Evolutionary conservation across 2,329 filamentous ascomycete species (phyloP).

Genomic region (Exophiala sp.): DNA sequence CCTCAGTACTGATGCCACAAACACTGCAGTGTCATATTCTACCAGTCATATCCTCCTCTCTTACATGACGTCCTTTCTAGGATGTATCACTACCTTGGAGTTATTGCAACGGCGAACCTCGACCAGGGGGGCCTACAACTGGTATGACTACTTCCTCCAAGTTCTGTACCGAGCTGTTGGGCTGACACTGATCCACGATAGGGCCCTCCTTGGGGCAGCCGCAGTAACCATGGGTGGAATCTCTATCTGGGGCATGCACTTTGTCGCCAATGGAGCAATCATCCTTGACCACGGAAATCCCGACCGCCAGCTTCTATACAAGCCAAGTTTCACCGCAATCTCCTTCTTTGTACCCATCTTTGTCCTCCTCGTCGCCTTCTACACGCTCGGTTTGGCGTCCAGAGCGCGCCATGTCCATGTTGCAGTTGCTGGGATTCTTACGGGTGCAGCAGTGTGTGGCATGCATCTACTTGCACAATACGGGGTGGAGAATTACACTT

Average conservation of each 20-base stretch:
- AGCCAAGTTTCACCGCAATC: conserved; percentile 61
- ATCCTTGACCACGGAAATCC: conserved; percentile 58
- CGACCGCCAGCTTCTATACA: conserved; percentile 68
- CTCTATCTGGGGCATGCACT: conserved; percentile 74
- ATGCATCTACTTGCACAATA: conserved; percentile 89
- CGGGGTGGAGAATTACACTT: conserved; percentile 69
- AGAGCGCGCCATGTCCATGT: conserved; percentile 55
- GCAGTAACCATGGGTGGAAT: conserved; percentile 68
- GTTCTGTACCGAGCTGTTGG: background rate
- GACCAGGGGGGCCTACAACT: conserved; percentile 61
- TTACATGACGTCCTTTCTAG: conserved; percentile 65
- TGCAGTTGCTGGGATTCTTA: conserved; percentile 58
- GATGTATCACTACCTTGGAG: conserved; percentile 73
- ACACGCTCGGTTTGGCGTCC: conserved; percentile 58
- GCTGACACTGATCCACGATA: conserved; percentile 31
- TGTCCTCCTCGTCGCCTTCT: conserved; percentile 67
- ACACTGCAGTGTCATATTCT: conserved; percentile 16
- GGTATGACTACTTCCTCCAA: conserved; percentile 44
- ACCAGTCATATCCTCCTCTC: conserved; percentile 53
- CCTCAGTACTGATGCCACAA: background rate
- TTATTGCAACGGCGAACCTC: conserved; percentile 71
- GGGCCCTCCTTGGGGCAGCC: conserved; percentile 58
- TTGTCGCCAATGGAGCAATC: conserved; percentile 71
- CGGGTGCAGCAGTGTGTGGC: conserved; percentile 68
- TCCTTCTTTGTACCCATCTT: conserved; percentile 76